Evolutionary conservation across 2,329 filamentous ascomycete species (phyloP).

Genomic region (Pseudocercospora macadamiae): DNA sequence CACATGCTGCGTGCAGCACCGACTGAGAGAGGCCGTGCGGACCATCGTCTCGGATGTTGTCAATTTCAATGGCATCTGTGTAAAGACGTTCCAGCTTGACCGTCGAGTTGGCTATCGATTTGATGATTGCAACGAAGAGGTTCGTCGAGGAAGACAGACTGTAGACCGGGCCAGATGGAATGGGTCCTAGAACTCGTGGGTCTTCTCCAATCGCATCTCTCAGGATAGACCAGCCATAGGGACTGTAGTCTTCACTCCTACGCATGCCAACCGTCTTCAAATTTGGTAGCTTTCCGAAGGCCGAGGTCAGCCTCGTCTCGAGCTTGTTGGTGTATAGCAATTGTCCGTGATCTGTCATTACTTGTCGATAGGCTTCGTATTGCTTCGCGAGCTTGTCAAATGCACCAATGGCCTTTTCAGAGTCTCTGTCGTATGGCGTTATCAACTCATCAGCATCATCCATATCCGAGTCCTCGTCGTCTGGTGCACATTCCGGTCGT

Average conservation of each 20-base stretch:
- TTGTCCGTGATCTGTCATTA: slow-evolving; percentile 27
- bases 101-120: slow-evolving; percentile 23
- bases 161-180: slow-evolving; percentile 23
- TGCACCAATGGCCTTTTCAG: slow-evolving; percentile 3
- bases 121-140: slow-evolving; percentile 33
- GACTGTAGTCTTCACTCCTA: slow-evolving; percentile 33
- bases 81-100: slow-evolving; percentile 34
- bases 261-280: slow-evolving; percentile 38
- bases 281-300: slow-evolving; percentile 31
- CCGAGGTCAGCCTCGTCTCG: slow-evolving; percentile 18
- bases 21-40: slow-evolving; percentile 19
- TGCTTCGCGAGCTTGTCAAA: slow-evolving; percentile 20
- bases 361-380: slow-evolving; percentile 27
- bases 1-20: slow-evolving; percentile 27
- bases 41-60: slow-evolving; percentile 26
- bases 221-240: slow-evolving; percentile 34
- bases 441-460: slow-evolving; percentile 22
- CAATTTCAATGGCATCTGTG: slow-evolving; percentile 38
- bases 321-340: slow-evolving; percentile 25
- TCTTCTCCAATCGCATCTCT: slow-evolving; percentile 32
- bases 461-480: slow-evolving; percentile 22
- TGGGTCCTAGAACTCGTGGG: slow-evolving; percentile 33
- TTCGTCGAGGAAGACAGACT: slow-evolving; percentile 29
- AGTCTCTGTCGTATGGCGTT: slow-evolving; percentile 14
- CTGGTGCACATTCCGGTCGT: slow-evolving; percentile 26